Base-by-base conservation (phyloP, 2,329 filamentous ascomycete genomes). In the Beauveria sp. region DNA sequence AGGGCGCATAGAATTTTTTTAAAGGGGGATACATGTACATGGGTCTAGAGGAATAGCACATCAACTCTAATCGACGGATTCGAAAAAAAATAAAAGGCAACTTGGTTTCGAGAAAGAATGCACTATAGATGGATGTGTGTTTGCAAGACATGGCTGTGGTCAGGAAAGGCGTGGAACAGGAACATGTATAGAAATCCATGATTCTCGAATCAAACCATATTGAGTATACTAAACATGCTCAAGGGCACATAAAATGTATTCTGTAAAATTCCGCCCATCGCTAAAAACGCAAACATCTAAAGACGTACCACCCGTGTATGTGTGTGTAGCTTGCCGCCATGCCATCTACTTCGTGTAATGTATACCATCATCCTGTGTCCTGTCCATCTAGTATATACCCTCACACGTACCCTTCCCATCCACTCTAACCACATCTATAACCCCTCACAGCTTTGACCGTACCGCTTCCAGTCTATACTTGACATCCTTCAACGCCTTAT, bases 401-500 rank as follows among this genome's bases (percentile, higher is more conserved):
- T n/a, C n/a, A 16, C 26, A 8, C 9, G 14, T 16, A 44, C 18
- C 18, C 18, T 30, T 2, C 22, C 47, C 6, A n/a, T 20, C 37
- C 41, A 26, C 9, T 24, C 5, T 34, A 20, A 20, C 9, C 12
- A 10, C n/a, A 54, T 28, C 9, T 28, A 6, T 10, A 9, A 9
- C 10, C 28, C 7, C 12, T 20, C n/a, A 86, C 22, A 97, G 77
- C 75, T 92, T 96, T 53, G 91, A 96, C 69, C 91, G 84, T 50
- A 99, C 90, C 3, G 89, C 93, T 76, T 97, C 94, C 22, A 99
- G 79, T 64, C 94, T 82, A 74, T 96, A 97, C 74, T 96, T 96
- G 52, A 99, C 92, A 74, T 99, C 94, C 76, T 94, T 96, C 62
- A 99, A 76, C 48, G 90, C 90, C 77, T 97, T 99, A 8, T 87